Evolutionary conservation across 2,329 filamentous ascomycete genomes (phyloP).

Genomic region (Pseudocercospora macadamiae): DNA sequence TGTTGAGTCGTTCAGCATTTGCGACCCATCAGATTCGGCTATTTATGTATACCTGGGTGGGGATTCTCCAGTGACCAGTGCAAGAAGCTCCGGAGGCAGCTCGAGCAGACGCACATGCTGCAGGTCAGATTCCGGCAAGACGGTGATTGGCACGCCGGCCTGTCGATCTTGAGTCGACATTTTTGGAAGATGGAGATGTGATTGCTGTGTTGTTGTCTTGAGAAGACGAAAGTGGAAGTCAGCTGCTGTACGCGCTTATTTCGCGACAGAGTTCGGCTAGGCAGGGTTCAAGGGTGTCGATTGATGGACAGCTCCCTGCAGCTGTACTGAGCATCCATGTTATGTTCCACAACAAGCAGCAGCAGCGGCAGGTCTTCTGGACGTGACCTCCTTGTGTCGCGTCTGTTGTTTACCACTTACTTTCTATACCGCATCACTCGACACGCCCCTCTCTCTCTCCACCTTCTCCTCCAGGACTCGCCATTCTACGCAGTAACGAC

Average conservation of each 20-base stretch:
- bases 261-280: conserved; percentile 1
- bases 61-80: conserved; percentile 47
- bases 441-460: neutral
- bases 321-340: neutral
- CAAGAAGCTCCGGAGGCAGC: conserved; percentile 60
- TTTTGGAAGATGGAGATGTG: neutral
- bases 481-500: conserved; percentile 13
- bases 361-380: neutral
- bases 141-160: conserved; percentile 46
- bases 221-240: neutral
- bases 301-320: too few species aligned
- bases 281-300: too few species aligned
- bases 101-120: conserved; percentile 63
- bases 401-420: neutral
- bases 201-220: neutral
- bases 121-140: conserved; percentile 48
- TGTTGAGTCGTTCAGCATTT: conserved; percentile 27
- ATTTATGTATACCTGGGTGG: conserved; percentile 39
- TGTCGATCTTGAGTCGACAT: conserved; percentile 50
- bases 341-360: neutral
- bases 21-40: conserved; percentile 6
- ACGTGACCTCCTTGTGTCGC: conserved; percentile 5
- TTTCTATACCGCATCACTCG: too few species aligned
- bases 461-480: neutral
- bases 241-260: neutral